Evolutionary conservation across 1,284 basidiomycete species (phyloP), one percentile per base, ranked within the genome.

Genomic region (Afroboletus lepidellus): DNA sequence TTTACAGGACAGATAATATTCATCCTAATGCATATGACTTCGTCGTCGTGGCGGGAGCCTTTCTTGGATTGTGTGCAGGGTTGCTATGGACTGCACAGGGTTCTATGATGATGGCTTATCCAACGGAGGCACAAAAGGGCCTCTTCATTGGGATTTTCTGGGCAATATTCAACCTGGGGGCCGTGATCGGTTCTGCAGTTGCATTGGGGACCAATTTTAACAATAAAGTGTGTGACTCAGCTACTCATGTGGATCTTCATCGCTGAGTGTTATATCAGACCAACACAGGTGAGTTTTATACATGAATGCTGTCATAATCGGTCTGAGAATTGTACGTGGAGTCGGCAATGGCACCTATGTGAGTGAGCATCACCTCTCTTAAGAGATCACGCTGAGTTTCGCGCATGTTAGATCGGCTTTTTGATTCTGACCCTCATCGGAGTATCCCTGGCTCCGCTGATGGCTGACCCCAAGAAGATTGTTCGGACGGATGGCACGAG

Each of bases 31-130:
- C 81, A 11, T 76, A 77, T 42, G 73, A 73, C 24, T 92, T 90
- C 60, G 85, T 89, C 48, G 85, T 94, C 58, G 81, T 77, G 27
- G 78, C 90, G 0, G 92, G 92, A 30, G 89, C 89, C 27, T 73
- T 94, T 53, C 83, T 94, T 16, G 92, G 92, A 41, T 63, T 92
- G 47, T 92, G 89, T 62, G 92, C 93, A 13, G 89, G 87, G 42
- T 67, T 94, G 24, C 74, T 94, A n/a, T 92, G 90, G 91, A 85
- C 88, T 0, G 87, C 88, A 1, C 92, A 94, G 63, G 91, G 91
- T 18, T 84, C 83, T 6, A 73, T 93, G 56, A 93, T 93, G 85
- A 74, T 94, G 62, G 79, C 87, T 1, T 94, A 93, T 67, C 86
- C 90, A 0, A 90, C 84, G 36, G 85, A 87, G 65, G 63, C 71